Percentiles rank a stretch among this genome's conserved stretches.
These are phyloP conservation scores for Fusarium falciforme DNA, from an alignment of 2,329 filamentous ascomycete genomes.

Conservation along the genomic window DNA sequence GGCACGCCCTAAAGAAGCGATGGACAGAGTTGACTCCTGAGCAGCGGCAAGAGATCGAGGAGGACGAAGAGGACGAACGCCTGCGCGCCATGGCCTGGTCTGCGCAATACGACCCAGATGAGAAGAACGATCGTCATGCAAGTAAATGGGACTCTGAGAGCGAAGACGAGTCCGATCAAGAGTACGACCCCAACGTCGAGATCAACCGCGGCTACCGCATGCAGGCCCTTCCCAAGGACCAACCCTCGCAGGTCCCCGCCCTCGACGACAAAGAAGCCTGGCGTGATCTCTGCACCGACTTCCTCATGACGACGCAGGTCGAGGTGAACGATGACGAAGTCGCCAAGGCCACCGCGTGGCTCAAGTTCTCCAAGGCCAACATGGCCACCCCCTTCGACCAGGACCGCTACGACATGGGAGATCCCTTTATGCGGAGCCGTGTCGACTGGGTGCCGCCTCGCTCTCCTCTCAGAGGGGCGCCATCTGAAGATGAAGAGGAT, in stretches of 20 bases:
- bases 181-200: conserved; percentile 31
- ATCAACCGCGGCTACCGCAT: conserved; percentile 34
- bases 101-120: conserved; percentile 16
- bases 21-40: conserved; percentile 53
- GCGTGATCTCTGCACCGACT: conserved; percentile 8
- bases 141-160: conserved; percentile 19
- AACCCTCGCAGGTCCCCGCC: background rate
- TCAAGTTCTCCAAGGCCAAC: background rate
- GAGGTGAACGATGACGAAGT: conserved; percentile 8
- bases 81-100: conserved; percentile 51
- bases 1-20: conserved; percentile 58
- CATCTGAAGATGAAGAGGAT: background rate
- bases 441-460: background rate
- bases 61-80: conserved; percentile 50
- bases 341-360: conserved; percentile 1
- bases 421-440: background rate
- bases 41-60: conserved; percentile 53
- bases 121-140: conserved; percentile 30
- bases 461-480: background rate
- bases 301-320: conserved; percentile 5
- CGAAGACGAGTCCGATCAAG: conserved; percentile 24
- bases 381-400: background rate
- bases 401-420: background rate
- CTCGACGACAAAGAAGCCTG: conserved; percentile 15
- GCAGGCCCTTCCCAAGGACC: conserved; percentile 8